These are phyloP conservation scores for Clonostachys solani DNA, from an alignment of 2,329 filamentous ascomycete genomes.

Conservation along the genomic window DNA sequence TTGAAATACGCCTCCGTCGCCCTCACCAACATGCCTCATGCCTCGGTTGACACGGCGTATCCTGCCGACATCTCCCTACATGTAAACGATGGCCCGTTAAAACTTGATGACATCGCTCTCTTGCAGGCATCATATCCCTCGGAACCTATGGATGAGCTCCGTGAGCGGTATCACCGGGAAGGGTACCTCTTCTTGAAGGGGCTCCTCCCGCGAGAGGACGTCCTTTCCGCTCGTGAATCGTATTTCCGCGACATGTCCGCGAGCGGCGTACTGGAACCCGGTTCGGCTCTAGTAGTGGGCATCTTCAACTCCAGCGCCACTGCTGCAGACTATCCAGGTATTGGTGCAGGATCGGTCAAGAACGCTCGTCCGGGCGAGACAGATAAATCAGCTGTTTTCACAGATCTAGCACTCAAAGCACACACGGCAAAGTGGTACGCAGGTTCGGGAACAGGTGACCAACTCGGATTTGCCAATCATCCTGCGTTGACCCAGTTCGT, in stretches of 20 bases:
- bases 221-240: constrained; percentile 41
- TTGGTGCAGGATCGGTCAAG: constrained; percentile 44
- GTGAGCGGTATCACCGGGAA: constrained; percentile 25
- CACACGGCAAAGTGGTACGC: constrained; percentile 45
- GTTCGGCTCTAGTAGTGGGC: constrained; percentile 44
- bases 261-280: constrained; percentile 51
- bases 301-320: constrained; percentile 31
- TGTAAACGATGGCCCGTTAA: constrained; percentile 29
- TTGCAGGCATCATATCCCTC: constrained; percentile 35
- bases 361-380: constrained; percentile 39
- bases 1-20: no score
- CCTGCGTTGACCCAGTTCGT: constrained; percentile 43
- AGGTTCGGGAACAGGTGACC: constrained; percentile 5
- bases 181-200: constrained; percentile 54
- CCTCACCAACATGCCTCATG: no score
- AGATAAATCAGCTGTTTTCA: constrained; percentile 13
- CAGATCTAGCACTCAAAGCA: constrained; percentile 41
- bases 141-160: constrained; percentile 41
- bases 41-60: no score
- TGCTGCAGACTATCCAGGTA: constrained; percentile 14
- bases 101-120: constrained; percentile 32
- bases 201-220: constrained; percentile 45
- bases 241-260: constrained; percentile 51
- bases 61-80: not conserved
- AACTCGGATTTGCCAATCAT: constrained; percentile 45